phyloP scores from a whole-genome alignment of 257 asterid genomes.

The Salvia hispanica region DNA sequence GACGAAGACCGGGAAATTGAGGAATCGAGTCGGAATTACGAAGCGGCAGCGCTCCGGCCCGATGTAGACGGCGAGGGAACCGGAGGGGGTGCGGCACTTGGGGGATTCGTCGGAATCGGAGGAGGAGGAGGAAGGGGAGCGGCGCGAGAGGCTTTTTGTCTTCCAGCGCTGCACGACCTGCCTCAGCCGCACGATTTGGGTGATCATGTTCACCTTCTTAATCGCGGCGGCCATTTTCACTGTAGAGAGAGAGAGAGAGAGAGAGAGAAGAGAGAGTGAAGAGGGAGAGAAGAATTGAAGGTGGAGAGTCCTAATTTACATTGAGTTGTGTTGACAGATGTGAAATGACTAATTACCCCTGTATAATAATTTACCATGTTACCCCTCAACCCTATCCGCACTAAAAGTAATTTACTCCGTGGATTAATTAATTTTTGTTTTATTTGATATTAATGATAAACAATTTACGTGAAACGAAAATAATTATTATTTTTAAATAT shows the following conservation, averaged over 20 bases:
- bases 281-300: neutral
- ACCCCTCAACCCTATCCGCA: conserved; percentile 6
- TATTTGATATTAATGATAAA: neutral
- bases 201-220: conserved; percentile 56
- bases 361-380: neutral
- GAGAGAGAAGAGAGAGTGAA: neutral
- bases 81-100: conserved; percentile 49
- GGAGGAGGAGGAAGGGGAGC: conserved; percentile 34
- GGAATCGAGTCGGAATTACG: conserved; percentile 69
- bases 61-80: conserved; percentile 59
- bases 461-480: no score
- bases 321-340: conserved; percentile 16
- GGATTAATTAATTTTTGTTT: neutral
- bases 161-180: conserved; percentile 62
- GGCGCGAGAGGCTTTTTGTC: conserved; percentile 46
- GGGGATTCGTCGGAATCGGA: conserved; percentile 38
- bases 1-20: conserved; percentile 58
- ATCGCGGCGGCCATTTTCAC: conserved; percentile 48
- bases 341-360: conserved; percentile 31
- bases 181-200: conserved; percentile 56
- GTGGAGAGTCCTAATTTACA: conserved; percentile 25
- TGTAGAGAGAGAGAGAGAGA: conserved; percentile 22
- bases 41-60: conserved; percentile 50
- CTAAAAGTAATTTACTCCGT: neutral
- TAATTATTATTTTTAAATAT: no score